Base-by-base conservation (phyloP, 2,329 filamentous ascomycete species). In the Alternaria dauci region DNA sequence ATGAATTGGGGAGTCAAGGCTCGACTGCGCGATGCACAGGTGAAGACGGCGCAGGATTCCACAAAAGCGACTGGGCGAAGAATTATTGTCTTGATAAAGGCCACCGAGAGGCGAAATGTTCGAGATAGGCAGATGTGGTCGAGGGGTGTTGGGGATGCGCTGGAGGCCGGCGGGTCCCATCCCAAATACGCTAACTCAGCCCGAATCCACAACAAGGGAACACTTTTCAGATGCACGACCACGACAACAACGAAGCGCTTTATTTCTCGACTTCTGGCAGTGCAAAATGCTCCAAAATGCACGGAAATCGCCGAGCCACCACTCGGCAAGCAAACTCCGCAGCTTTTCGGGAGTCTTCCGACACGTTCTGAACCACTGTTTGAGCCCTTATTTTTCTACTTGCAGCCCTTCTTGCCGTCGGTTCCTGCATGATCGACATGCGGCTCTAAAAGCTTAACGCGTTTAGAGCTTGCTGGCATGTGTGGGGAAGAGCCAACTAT, bases 371-470 rank as follows among this genome's bases (percentile, higher is more conserved):
- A 38, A 44, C 50, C 18, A 42, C 57, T 59, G 47, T 70, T 67
- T 52, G 34, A 63, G 26, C 54, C 52, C 58, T 65, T 61, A 59
- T 59, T 55, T 56, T 57, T 50, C 41, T 36, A 63, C 48, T 63
- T 61, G 56, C 53, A 62, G 55, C 64, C 59, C 65, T 69, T 65
- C 64, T 69, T 72, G 73, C 68, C 61, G 66, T 62, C 66, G 68
- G 75, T 76, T 58, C 54, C 58, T 58, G 58, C 73, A 64, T 75
- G 74, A 73, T 70, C 74, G 73, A 70, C 57, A 69, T 75, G 73
- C 71, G 73, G 72, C 73, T 76, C 64, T 70, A 75, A 76, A 74
- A 72, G 74, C 75, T 76, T 75, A 71, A 69, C 36, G 62, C 57
- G 52, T 56, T 65, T 71, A 67, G 64, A 65, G 59, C 57, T 68